Evolutionary conservation across 768 basidiomycete species (phyloP).

Genomic region (Mycena leptocephala): DNA sequence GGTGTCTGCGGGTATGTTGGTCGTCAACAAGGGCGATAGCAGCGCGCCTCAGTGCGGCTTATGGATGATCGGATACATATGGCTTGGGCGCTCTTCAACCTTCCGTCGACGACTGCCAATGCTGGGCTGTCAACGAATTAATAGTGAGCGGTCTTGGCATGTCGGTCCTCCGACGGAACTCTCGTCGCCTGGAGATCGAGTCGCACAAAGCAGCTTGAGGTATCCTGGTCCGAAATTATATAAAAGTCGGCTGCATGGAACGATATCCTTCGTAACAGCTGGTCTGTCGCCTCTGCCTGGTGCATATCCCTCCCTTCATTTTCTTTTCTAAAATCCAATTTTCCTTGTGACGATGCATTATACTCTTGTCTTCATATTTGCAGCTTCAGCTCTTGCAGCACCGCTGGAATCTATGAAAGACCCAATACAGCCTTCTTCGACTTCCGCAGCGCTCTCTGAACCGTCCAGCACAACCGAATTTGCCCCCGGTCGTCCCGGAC

Average conservation of each 20-base stretch:
- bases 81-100: neutral
- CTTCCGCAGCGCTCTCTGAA: neutral
- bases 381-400: neutral
- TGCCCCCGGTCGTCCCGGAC: neutral
- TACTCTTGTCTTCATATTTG: neutral
- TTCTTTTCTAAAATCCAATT: neutral
- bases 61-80: too few relatives aligned
- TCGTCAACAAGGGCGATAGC: too few relatives aligned
- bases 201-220: neutral
- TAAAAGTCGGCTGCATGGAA: neutral
- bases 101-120: slow-evolving; percentile 2
- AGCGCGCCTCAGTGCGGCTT: too few relatives aligned
- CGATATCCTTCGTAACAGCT: neutral
- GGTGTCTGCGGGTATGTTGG: too few relatives aligned
- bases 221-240: neutral
- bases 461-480: neutral
- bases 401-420: too few relatives aligned
- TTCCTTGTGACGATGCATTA: neutral
- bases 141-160: neutral
- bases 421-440: too few relatives aligned
- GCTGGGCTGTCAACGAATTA: neutral
- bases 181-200: neutral
- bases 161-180: neutral
- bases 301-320: neutral
- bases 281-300: slow-evolving; percentile 5